Percentiles rank a stretch among this genome's conserved stretches.
Evolutionary conservation across 2,329 filamentous ascomycete genomes (phyloP).

Genomic region (Cordyceps fumosorosea): DNA sequence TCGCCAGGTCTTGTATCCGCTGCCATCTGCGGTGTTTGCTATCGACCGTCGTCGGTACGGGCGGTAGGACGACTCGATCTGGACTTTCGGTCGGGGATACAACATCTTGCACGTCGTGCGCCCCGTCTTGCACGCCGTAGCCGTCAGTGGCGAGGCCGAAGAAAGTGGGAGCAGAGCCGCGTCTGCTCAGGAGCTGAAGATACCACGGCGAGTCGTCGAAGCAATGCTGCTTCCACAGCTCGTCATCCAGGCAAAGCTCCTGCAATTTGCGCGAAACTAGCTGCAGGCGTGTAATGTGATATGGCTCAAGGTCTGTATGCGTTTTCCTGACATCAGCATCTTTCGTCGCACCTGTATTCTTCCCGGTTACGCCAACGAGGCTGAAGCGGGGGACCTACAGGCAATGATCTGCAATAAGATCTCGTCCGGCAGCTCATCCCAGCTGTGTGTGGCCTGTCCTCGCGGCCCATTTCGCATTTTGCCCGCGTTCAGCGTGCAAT

Average conservation of each 20-base stretch:
- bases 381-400: constrained; percentile 39
- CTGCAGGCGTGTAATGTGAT: constrained; percentile 56
- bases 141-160: not conserved
- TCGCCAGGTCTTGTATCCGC: constrained; percentile 53
- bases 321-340: not conserved
- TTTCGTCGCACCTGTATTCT: not conserved
- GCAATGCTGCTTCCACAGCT: constrained; percentile 69
- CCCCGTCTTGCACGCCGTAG: not conserved
- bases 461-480: constrained; percentile 24
- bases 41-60: constrained; percentile 22
- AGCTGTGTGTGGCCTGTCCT: constrained; percentile 19
- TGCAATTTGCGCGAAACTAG: constrained; percentile 61
- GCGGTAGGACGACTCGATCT: constrained; percentile 30
- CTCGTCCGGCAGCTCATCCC: constrained; percentile 55
- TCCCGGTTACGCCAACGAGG: constrained; percentile 15
- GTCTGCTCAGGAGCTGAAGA: constrained; percentile 42
- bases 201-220: constrained; percentile 65
- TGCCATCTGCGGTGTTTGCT: constrained; percentile 19
- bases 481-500: not conserved
- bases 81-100: constrained; percentile 5
- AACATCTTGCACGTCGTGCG: not conserved
- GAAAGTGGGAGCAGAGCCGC: not conserved
- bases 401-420: constrained; percentile 56
- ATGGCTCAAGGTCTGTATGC: constrained; percentile 30
- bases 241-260: constrained; percentile 63